These are phyloP conservation scores for California macrophylla DNA, from an alignment of 441 rosid species.

Conservation along the genomic window DNA sequence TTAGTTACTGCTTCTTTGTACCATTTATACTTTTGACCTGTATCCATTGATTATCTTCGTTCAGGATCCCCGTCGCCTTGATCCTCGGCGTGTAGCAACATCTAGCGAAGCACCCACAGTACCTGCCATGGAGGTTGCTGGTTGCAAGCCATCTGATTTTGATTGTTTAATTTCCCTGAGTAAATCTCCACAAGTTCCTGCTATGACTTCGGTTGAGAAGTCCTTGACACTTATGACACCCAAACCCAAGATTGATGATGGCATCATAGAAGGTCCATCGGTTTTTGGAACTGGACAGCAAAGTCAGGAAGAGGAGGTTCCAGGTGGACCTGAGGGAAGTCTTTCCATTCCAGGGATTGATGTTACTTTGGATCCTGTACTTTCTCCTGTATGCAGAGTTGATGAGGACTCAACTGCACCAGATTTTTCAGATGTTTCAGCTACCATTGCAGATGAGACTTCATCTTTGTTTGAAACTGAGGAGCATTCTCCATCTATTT, in stretches of 20 bases:
- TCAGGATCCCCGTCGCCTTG: conserved; percentile 98
- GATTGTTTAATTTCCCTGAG: conserved; percentile 40
- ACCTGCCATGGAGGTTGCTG: conserved; percentile 41
- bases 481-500: conserved; percentile 36
- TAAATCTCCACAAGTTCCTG: conserved; percentile 41
- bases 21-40: not conserved
- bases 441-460: conserved; percentile 31
- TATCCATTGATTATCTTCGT: conserved; percentile 20
- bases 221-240: conserved; percentile 27
- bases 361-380: conserved; percentile 38
- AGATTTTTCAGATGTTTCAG: conserved; percentile 38
- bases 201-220: conserved; percentile 32
- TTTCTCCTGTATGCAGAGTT: conserved; percentile 36
- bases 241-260: conserved; percentile 37
- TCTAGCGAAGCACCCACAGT: conserved; percentile 36
- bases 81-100: conserved; percentile 67
- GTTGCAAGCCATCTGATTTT: conserved; percentile 37
- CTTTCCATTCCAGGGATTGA: conserved; percentile 32
- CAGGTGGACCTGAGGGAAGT: conserved; percentile 36
- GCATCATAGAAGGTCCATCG: conserved; percentile 33
- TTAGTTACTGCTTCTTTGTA: conserved; percentile 9
- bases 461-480: conserved; percentile 45
- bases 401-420: conserved; percentile 39
- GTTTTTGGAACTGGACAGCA: conserved; percentile 37
- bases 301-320: conserved; percentile 40